These are phyloP conservation scores for Orbilia oligospora DNA, from an alignment of 2,329 filamentous ascomycete genomes.

Conservation along the genomic window DNA sequence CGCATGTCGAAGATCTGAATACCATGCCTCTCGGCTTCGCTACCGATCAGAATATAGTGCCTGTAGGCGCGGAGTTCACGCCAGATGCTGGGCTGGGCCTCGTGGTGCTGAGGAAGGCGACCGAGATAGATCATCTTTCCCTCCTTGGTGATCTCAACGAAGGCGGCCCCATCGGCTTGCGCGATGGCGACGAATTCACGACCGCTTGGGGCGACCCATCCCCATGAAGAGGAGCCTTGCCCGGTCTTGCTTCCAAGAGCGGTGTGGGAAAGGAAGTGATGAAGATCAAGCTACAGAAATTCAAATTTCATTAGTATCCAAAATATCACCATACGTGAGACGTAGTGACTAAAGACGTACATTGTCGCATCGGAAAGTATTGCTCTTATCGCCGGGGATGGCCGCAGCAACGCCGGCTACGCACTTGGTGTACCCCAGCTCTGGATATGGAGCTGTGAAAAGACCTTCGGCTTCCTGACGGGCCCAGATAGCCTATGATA, in stretches of 20 bases:
- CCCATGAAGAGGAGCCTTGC: constrained; percentile 65
- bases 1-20: constrained; percentile 77
- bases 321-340: background rate
- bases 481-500: constrained; percentile 39
- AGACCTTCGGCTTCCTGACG: constrained; percentile 35
- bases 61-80: constrained; percentile 67
- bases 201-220: constrained; percentile 62
- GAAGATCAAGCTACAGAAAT: constrained; percentile 66
- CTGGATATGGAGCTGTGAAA: constrained; percentile 44
- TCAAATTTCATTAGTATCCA: background rate
- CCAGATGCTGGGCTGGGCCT: constrained; percentile 59
- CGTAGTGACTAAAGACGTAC: constrained; percentile 16
- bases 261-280: constrained; percentile 67
- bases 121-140: constrained; percentile 63
- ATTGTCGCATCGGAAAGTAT: constrained; percentile 55
- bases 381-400: constrained; percentile 43
- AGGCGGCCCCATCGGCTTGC: constrained; percentile 63
- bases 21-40: constrained; percentile 71
- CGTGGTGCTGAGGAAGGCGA: constrained; percentile 62
- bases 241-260: constrained; percentile 67
- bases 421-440: constrained; percentile 52
- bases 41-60: constrained; percentile 68
- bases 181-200: constrained; percentile 63
- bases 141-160: constrained; percentile 63
- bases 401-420: constrained; percentile 35